These are phyloP conservation scores for Barnettozyma pratensis DNA, from an alignment of 805 yeast species.

Conservation along the genomic window DNA sequence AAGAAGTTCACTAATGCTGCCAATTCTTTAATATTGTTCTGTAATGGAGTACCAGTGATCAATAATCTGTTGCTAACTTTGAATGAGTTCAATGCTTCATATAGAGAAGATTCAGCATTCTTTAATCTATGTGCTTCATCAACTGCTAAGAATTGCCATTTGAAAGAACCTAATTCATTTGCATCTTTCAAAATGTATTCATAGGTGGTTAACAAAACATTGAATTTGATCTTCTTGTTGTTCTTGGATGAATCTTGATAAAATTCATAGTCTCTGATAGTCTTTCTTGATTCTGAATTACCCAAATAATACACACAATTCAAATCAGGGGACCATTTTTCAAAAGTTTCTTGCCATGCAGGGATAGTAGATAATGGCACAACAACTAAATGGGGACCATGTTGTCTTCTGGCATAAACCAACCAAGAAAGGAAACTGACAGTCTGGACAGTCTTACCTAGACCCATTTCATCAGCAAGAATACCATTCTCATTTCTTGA, in stretches of 20 bases:
- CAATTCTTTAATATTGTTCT: constrained; percentile 89
- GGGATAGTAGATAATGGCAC: constrained; percentile 96
- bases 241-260: constrained; percentile 35
- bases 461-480: constrained; percentile 97
- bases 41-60: constrained; percentile 97
- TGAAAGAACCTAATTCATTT: constrained; percentile 68
- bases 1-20: constrained; percentile 92
- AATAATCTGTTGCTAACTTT: constrained; percentile 78
- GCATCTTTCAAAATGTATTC: constrained; percentile 94
- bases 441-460: constrained; percentile 97
- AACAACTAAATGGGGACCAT: constrained; percentile 95
- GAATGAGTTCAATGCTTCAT: constrained; percentile 81
- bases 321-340: constrained; percentile 94
- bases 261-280: constrained; percentile 81
- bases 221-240: constrained; percentile 76
- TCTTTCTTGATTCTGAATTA: constrained; percentile 77
- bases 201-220: constrained; percentile 88
- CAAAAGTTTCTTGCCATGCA: constrained; percentile 99
- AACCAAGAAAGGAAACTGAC: constrained; percentile 94
- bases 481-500: constrained; percentile 96
- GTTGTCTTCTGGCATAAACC: constrained; percentile 89
- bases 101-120: constrained; percentile 88
- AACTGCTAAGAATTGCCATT: constrained; percentile 96
- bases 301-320: constrained; percentile 93
- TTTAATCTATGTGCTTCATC: constrained; percentile 98